Conservation (phyloP, 2,329 filamentous ascomycete species). For the Exophiala sideris region DNA sequence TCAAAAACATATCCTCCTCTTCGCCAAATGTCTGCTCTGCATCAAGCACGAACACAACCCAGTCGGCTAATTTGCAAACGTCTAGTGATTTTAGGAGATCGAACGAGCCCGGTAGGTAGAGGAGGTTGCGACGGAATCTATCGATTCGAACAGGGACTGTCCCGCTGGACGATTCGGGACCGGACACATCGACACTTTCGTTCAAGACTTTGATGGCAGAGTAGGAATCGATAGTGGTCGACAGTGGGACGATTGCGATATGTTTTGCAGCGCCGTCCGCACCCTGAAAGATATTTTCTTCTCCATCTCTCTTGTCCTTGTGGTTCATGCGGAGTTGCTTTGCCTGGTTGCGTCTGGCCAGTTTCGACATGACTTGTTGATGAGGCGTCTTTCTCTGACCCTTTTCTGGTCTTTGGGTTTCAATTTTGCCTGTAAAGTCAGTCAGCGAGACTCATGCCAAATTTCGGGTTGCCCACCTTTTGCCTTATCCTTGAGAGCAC, state of each 20-base stretch:
- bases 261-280: constrained; percentile 82
- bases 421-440: constrained; percentile 66
- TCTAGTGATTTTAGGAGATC: constrained; percentile 77
- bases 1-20: constrained; percentile 77
- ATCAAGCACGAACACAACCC: constrained; percentile 81
- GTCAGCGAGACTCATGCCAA: constrained; percentile 13
- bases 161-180: constrained; percentile 58
- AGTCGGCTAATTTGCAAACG: constrained; percentile 83
- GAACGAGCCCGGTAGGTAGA: constrained; percentile 72
- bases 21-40: constrained; percentile 79
- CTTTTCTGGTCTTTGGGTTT: constrained; percentile 57
- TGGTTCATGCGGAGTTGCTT: constrained; percentile 85
- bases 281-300: constrained; percentile 78
- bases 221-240: constrained; percentile 65
- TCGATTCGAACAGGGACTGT: constrained; percentile 69
- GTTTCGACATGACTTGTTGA: constrained; percentile 95
- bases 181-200: constrained; percentile 72
- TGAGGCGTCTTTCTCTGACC: constrained; percentile 81
- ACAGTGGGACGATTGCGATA: constrained; percentile 83
- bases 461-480: constrained; percentile 64
- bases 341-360: constrained; percentile 90
- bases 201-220: constrained; percentile 70
- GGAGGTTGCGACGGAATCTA: constrained; percentile 89
- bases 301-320: constrained; percentile 75
- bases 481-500: constrained; percentile 74